A percentile compares a stretch with the other conserved stretches of the same genome.
Evolutionary conservation across 768 basidiomycete genomes (phyloP).

Genomic region (Kwoniella pini): DNA sequence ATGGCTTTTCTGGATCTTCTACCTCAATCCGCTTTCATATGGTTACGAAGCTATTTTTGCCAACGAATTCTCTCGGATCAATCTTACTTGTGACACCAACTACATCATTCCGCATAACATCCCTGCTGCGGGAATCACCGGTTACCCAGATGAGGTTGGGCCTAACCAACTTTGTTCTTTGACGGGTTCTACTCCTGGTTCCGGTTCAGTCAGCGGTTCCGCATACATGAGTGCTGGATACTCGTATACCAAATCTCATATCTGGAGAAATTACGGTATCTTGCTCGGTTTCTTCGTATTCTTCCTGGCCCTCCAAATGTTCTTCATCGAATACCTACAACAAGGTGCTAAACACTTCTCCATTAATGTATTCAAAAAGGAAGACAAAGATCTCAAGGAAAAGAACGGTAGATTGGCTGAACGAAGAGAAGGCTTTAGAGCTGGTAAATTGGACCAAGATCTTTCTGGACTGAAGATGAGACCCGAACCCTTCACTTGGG

Average conservation of each 20-base stretch:
- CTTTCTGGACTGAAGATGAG: constrained; percentile 54
- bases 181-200: constrained; percentile 65
- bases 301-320: constrained; percentile 69
- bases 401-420: constrained; percentile 56
- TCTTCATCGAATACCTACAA: constrained; percentile 56
- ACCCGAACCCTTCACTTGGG: constrained; percentile 73
- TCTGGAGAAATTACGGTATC: constrained; percentile 62
- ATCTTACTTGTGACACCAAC: constrained; percentile 42
- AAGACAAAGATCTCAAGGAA: constrained; percentile 58
- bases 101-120: constrained; percentile 50
- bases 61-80: constrained; percentile 53
- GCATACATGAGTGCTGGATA: constrained; percentile 65
- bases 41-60: constrained; percentile 63
- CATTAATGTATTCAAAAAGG: constrained; percentile 67
- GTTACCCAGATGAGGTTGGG: constrained; percentile 44
- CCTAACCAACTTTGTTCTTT: constrained; percentile 74
- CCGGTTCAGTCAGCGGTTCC: constrained; percentile 60
- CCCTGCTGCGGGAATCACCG: constrained; percentile 34
- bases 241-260: constrained; percentile 53
- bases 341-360: constrained; percentile 37
- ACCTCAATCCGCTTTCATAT: constrained; percentile 76
- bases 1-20: constrained; percentile 73
- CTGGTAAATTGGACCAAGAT: constrained; percentile 57
- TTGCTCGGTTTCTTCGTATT: constrained; percentile 68
- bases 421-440: constrained; percentile 60